These are phyloP conservation scores for Jatropha multifida DNA, from an alignment of 441 rosid species.

Conservation along the genomic window DNA sequence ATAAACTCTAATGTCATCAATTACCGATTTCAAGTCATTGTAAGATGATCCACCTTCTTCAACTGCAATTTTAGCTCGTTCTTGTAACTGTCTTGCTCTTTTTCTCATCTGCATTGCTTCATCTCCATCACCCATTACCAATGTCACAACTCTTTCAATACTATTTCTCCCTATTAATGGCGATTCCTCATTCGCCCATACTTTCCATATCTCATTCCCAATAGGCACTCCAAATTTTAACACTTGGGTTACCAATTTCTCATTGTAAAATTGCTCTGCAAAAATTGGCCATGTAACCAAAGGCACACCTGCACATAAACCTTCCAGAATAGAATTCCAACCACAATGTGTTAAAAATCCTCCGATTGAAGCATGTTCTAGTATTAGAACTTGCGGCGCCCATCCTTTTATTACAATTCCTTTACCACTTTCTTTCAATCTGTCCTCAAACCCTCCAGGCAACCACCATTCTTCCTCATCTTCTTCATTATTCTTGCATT, in stretches of 20 bases:
- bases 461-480: slow-evolving; percentile 26
- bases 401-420: slow-evolving; percentile 28
- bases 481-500: not conserved
- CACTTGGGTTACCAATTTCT: slow-evolving; percentile 30
- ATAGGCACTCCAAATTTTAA: slow-evolving; percentile 27
- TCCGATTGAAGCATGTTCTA: slow-evolving; percentile 27
- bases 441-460: slow-evolving; percentile 22
- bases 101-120: slow-evolving; percentile 21
- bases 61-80: slow-evolving; percentile 23
- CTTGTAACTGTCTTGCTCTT: not conserved
- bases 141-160: slow-evolving; percentile 5
- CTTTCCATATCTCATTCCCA: slow-evolving; percentile 31
- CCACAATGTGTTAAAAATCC: slow-evolving; percentile 38
- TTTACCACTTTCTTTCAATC: not conserved
- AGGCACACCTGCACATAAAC: slow-evolving; percentile 19
- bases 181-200: slow-evolving; percentile 32
- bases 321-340: slow-evolving; percentile 34
- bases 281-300: slow-evolving; percentile 30
- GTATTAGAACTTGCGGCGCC: slow-evolving; percentile 29
- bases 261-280: slow-evolving; percentile 36
- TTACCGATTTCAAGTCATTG: slow-evolving; percentile 15
- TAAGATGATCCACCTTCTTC: slow-evolving; percentile 25
- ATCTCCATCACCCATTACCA: slow-evolving; percentile 12
- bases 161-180: slow-evolving; percentile 15
- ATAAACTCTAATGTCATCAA: slow-evolving; percentile 15